These are phyloP conservation scores for Geotrichum histeridarum DNA, from an alignment of 1,139 yeast genomes.

Conservation along the genomic window DNA sequence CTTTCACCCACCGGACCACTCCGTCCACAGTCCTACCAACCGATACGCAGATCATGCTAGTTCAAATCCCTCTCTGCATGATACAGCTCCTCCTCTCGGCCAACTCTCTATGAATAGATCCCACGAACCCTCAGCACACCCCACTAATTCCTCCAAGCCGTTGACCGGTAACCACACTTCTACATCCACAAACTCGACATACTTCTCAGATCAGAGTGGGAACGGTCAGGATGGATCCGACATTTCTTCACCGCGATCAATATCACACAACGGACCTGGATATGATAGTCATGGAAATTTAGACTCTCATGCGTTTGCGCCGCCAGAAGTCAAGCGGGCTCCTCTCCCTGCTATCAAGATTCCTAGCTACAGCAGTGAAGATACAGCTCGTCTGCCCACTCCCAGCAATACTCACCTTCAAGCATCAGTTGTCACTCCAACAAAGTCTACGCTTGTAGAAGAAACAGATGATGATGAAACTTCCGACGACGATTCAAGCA, in stretches of 20 bases:
- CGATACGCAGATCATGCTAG: not conserved
- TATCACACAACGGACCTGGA: not conserved
- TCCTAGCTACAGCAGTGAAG: not conserved
- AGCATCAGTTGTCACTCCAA: conserved; percentile 17
- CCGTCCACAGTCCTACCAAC: not conserved
- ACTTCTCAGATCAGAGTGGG: conserved; percentile 5
- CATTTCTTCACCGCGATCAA: conserved; percentile 6
- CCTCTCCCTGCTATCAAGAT: not conserved
- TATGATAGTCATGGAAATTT: not conserved
- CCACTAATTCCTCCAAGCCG: not conserved
- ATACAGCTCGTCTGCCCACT: not conserved
- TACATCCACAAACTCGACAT: conserved; percentile 7
- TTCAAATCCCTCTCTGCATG: not conserved
- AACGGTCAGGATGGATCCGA: conserved; percentile 5
- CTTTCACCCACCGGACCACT: not conserved
- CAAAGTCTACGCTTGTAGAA: conserved; percentile 22
- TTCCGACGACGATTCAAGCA: conserved; percentile 5
- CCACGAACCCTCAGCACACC: not conserved
- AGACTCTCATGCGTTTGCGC: not conserved
- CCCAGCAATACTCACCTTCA: conserved; percentile 10
- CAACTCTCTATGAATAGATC: not conserved
- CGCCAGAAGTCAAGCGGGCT: not conserved
- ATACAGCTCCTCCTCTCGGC: not conserved
- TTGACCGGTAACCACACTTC: conserved; percentile 1
- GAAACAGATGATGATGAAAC: conserved; percentile 28